Evolutionary conservation across 306 rosid genomes (phyloP).

Genomic region (Biancaea sappan): DNA sequence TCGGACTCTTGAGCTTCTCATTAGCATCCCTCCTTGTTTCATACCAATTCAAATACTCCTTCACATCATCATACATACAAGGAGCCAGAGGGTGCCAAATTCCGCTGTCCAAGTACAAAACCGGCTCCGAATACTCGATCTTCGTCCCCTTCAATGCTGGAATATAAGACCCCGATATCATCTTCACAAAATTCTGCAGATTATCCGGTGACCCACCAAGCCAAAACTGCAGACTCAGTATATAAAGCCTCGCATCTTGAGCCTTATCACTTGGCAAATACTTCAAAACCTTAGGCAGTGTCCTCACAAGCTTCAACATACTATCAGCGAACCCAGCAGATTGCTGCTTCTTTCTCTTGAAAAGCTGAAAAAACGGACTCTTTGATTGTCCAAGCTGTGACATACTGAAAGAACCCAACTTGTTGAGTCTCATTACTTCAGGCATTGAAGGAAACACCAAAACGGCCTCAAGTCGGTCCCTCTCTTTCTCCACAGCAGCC

Average conservation of each 20-base stretch:
- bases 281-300: constrained; percentile 92
- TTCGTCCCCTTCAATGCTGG: constrained; percentile 77
- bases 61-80: constrained; percentile 95
- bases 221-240: constrained; percentile 94
- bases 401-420: constrained; percentile 89
- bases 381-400: constrained; percentile 94
- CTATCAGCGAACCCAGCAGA: constrained; percentile 95
- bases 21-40: constrained; percentile 89
- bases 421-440: constrained; percentile 94
- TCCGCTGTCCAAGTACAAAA: constrained; percentile 84
- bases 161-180: constrained; percentile 84
- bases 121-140: constrained; percentile 87
- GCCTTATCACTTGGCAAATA: constrained; percentile 97
- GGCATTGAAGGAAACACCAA: constrained; percentile 99
- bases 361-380: constrained; percentile 86
- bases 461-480: constrained; percentile 94
- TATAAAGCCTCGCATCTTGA: constrained; percentile 92
- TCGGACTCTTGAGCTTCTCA: constrained; percentile 74
- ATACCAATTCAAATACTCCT: constrained; percentile 97
- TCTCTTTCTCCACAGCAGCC: constrained; percentile 81
- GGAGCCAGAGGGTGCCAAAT: constrained; percentile 99
- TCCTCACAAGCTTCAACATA: constrained; percentile 96
- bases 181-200: constrained; percentile 82
- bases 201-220: constrained; percentile 98
- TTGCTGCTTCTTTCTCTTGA: constrained; percentile 78